These are phyloP conservation scores for Pseudogymnoascus sp. DNA, from an alignment of 2,329 filamentous ascomycete species.

Conservation along the genomic window DNA sequence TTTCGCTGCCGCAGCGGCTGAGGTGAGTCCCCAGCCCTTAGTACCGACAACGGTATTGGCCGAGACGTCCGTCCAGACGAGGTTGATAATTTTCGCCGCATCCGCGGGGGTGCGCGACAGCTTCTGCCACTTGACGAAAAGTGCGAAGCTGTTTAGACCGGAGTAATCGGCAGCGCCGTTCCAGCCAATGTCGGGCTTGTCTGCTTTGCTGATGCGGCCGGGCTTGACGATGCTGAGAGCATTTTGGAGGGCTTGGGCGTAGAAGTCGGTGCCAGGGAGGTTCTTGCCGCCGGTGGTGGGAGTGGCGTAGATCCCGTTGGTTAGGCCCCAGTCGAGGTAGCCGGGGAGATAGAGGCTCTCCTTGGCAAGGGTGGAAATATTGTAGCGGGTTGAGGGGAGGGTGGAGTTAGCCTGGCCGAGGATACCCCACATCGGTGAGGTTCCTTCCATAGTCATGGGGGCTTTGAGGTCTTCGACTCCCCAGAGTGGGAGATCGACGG, in stretches of 20 bases:
- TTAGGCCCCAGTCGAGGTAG: not conserved
- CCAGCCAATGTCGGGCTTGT: conserved; percentile 10
- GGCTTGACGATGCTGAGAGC: conserved; percentile 16
- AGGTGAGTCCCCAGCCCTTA: conserved; percentile 15
- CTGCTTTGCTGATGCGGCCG: not conserved
- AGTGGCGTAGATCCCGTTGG: not conserved
- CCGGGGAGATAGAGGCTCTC: conserved; percentile 7
- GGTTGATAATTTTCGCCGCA: conserved; percentile 33
- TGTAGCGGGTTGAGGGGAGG: conserved; percentile 16
- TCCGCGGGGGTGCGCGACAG: conserved; percentile 24
- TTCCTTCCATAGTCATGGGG: conserved; percentile 21
- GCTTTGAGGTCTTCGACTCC: conserved; percentile 30
- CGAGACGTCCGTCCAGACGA: conserved; percentile 39
- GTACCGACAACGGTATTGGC: conserved; percentile 39
- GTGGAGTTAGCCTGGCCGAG: conserved; percentile 28
- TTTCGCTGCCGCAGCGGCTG: not conserved
- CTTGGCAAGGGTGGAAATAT: not conserved
- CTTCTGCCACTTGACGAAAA: conserved; percentile 36
- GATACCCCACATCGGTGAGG: conserved; percentile 36
- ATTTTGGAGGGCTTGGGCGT: conserved; percentile 18
- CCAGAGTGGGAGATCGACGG: conserved; percentile 28
- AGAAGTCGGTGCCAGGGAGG: conserved; percentile 9
- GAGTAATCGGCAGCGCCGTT: conserved; percentile 27
- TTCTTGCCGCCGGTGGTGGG: not conserved
- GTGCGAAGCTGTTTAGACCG: conserved; percentile 32